phyloP scores from a whole-genome alignment of 805 yeast genomes.

The Starmerella apis region DNA sequence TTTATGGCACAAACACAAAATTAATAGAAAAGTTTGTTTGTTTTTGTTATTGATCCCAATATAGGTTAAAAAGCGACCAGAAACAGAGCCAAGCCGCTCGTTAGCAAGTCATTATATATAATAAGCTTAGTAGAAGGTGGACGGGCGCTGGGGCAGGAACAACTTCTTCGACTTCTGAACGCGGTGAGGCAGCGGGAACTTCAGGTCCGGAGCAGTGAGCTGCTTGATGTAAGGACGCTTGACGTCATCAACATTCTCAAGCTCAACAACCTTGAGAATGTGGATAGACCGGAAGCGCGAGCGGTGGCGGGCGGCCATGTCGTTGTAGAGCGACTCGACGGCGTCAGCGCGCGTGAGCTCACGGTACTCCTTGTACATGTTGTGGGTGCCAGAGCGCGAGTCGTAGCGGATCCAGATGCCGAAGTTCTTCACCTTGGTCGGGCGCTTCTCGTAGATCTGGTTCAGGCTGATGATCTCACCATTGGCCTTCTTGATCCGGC shows the following conservation, averaged over 20 bases:
- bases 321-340: conserved; percentile 96
- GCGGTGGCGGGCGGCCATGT: conserved; percentile 99
- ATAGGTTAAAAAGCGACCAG: background rate
- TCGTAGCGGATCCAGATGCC: conserved; percentile 99
- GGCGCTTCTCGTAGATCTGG: conserved; percentile 85
- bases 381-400: conserved; percentile 99
- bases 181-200: conserved; percentile 99
- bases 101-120: conserved; percentile 13
- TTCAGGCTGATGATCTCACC: conserved; percentile 97
- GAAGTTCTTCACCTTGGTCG: conserved; percentile 99
- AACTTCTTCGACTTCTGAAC: conserved; percentile 79
- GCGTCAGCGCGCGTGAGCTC: conserved; percentile 99
- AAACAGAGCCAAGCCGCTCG: conserved; percentile 1
- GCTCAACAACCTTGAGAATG: conserved; percentile 98
- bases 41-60: background rate
- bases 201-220: conserved; percentile 87
- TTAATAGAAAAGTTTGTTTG: background rate
- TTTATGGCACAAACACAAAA: too few relatives aligned
- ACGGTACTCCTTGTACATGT: conserved; percentile 99
- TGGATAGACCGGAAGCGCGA: conserved; percentile 99
- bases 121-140: conserved; percentile 80
- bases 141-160: conserved; percentile 87
- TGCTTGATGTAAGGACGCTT: conserved; percentile 99
- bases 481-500: conserved; percentile 99
- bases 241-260: conserved; percentile 94